Evolutionary conservation across 1,284 basidiomycete genomes (phyloP).

Genomic region (Tausonia pullulans): DNA sequence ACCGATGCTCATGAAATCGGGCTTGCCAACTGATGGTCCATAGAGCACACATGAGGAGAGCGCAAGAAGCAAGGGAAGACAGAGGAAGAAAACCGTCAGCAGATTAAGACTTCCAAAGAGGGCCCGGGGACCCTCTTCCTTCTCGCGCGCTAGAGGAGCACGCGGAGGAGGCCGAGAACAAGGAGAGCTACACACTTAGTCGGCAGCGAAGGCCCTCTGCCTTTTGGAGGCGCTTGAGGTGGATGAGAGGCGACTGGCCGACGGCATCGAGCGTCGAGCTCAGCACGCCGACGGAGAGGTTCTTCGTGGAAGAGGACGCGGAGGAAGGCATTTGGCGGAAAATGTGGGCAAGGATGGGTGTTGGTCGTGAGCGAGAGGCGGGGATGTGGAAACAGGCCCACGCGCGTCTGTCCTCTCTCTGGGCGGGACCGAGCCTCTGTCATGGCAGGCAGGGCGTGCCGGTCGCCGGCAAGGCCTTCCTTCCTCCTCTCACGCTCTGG

Average conservation of each 20-base stretch:
- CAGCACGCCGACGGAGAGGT: constrained; percentile 40
- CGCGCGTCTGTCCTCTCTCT: too few species aligned
- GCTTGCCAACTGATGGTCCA: constrained; percentile 62
- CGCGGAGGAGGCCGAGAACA: neutral
- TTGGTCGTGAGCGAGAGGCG: neutral
- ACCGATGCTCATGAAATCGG: constrained; percentile 82
- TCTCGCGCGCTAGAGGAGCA: neutral
- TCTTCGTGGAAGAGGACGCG: constrained; percentile 1
- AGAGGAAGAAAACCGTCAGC: neutral
- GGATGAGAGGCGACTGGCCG: constrained; percentile 81
- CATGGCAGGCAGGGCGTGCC: too few species aligned
- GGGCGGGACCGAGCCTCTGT: too few species aligned
- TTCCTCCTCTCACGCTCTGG: too few species aligned
- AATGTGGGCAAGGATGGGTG: neutral
- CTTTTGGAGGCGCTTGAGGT: constrained; percentile 66
- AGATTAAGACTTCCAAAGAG: neutral
- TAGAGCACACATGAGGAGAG: neutral
- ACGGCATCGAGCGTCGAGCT: constrained; percentile 71
- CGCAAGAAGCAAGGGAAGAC: constrained; percentile 1
- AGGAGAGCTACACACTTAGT: constrained; percentile 49
- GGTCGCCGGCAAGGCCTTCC: too few species aligned
- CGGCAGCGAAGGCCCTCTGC: constrained; percentile 77
- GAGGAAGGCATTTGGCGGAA: neutral
- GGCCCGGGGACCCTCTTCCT: too few species aligned
- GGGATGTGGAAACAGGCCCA: too few species aligned